Base-by-base conservation (phyloP, 2,329 filamentous ascomycete genomes). In the Colletotrichum orbiculare region DNA sequence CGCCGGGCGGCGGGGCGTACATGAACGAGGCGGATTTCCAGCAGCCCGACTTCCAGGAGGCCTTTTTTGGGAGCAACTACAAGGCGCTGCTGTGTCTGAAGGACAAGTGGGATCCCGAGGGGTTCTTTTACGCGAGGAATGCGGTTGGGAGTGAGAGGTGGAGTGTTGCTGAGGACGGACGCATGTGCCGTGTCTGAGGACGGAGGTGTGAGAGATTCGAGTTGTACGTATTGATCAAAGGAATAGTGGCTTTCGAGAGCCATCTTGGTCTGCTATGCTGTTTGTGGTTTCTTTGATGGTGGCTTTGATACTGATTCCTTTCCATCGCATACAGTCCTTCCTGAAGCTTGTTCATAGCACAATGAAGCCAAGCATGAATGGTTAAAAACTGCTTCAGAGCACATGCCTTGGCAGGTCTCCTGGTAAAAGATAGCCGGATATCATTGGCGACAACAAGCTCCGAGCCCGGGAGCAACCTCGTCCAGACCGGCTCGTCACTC, bases 71-170 rank as follows among this genome's bases (percentile, higher is more conserved):
- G 1, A 67, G 38, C 2, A 84, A 84, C 64, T 86, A 85, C 62
- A 61, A 70, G 0, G 67, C 67, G 4, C 69, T 86, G 15, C 55
- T 77, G 35, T 45, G 48, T 0, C 75, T 87, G 25, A 88, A 89
- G 78, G 69, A 75, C 35, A 81, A 78, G 69, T 87, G 81, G 68
- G 86, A 87, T 68, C 76, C 80, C 1, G 58, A 74, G 2, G 70
- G 72, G 2, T 64, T 87, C 10, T 84, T 84, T 42, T 84, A 84
- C 57, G 82, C 79, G 11, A 70, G 69, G 6, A 80, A 77, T 11
- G 81, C 76, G 3, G 84, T 87, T 8, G 85, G 84, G 0, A 84
- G 82, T 60, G 84, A 87, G 60, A 69, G 69, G 13, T 87, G 83
- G 83, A 68, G 54, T 15, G 74, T 80, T 6, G 73, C 59, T 33